Evolutionary conservation across 129 eudicot genomes (phyloP), one percentile per base, ranked within the genome.

Genomic region (Gnaphalium uliginosum): DNA sequence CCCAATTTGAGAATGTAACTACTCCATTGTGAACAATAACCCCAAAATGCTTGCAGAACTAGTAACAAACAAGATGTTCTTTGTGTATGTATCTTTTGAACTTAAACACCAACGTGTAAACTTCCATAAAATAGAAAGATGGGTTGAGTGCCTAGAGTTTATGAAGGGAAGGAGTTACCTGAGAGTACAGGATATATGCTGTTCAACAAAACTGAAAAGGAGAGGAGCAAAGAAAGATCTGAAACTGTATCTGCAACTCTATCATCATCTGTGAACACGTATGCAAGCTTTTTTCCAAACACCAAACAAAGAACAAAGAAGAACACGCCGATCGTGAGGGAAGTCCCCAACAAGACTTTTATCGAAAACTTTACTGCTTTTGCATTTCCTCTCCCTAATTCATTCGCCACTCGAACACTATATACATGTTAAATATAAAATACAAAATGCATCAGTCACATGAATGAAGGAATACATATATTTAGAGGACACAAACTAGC

Each of bases 351-450:
- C 23, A 90, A 73, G 46, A 93, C 95, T 79, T 87, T 83, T 41
- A 90, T 88, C 0, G 98, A 83, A 72, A 93, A 93, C 76, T 79
- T 88, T 5, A 85, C 89, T 39, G 92, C 96, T 66, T 90, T 83
- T 10, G 89, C 95, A 41, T 90, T 84, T 64, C 98, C 98, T 82
- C 86, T 83, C 33, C 98, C 98, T 8, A 90, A 83, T 75, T 93
- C 98, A 80, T 93, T 93, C 24, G 98, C 85, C 83, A 93, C 90
- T 33, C 98, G 87, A 1, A 93, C 98, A 69, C 98, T 92, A 59
- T 30, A 61, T 25, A 62, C 72, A 62, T 71, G 71, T 71, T 32
- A 54, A 46, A 48, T 57, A 61, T 23, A 71, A 53, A 77, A 56
- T 61, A 4, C 19, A 57, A 39, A 25, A 50, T 8, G 4, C 19